Conservation (phyloP, 805 yeast species). For the Ogataea paradorogensis region DNA sequence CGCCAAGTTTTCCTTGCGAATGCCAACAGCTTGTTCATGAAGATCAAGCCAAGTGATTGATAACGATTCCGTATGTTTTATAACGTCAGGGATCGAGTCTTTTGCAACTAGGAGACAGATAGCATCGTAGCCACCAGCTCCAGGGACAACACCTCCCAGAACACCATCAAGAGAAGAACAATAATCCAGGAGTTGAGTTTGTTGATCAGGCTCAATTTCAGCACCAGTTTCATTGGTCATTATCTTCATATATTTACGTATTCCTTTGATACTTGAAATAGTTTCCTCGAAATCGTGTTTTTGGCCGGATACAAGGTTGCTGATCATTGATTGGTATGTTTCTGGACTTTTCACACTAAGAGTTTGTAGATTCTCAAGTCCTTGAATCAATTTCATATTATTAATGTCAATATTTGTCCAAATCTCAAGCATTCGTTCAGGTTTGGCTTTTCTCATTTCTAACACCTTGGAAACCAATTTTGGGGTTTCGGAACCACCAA, state of each 20-base stretch:
- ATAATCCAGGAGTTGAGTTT: conserved; percentile 64
- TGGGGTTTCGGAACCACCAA: conserved; percentile 93
- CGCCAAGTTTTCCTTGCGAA: conserved; percentile 44
- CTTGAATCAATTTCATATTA: conserved; percentile 54
- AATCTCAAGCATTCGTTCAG: conserved; percentile 47
- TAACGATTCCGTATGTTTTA: conserved; percentile 5
- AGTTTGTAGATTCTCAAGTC: conserved; percentile 41
- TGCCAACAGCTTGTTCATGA: conserved; percentile 59
- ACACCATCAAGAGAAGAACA: conserved; percentile 66
- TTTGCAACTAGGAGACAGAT: conserved; percentile 66
- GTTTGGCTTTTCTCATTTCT: conserved; percentile 59
- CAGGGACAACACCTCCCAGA: conserved; percentile 95
- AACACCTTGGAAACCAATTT: conserved; percentile 76
- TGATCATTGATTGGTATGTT: conserved; percentile 34
- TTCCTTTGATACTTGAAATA: conserved; percentile 40
- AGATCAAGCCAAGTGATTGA: conserved; percentile 68
- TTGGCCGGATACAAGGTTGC: conserved; percentile 16
- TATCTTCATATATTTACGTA: conserved; percentile 56
- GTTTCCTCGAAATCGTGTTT: conserved; percentile 31
- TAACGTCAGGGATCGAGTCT: conserved; percentile 37
- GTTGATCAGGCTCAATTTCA: conserved; percentile 81
- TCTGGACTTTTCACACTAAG: conserved; percentile 32
- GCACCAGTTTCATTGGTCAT: conserved; percentile 72
- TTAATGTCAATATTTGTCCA: conserved; percentile 56
- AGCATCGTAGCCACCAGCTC: conserved; percentile 98